phyloP scores from a whole-genome alignment of 225 moss, liverwort and hornwort genomes.

The Polytrichum formosum region DNA sequence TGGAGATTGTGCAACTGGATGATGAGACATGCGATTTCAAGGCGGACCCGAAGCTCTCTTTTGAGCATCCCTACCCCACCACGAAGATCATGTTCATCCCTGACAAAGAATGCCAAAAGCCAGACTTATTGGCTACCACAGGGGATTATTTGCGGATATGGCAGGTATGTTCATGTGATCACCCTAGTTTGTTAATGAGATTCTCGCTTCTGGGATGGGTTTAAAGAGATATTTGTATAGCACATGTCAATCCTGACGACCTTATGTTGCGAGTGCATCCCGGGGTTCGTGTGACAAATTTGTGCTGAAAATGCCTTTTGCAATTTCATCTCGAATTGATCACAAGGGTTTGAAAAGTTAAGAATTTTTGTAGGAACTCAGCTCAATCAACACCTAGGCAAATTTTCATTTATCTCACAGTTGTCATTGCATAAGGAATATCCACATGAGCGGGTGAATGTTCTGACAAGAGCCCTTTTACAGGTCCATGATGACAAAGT shows the following conservation, averaged over 20 bases:
- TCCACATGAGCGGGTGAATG: slow-evolving; percentile 1
- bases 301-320: too few relatives aligned
- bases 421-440: too few relatives aligned
- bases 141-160: slow-evolving; percentile 84
- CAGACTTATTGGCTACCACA: slow-evolving; percentile 79
- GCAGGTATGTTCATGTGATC: slow-evolving; percentile 34
- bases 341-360: too few relatives aligned
- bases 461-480: slow-evolving; percentile 15
- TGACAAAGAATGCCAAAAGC: slow-evolving; percentile 83
- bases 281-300: neutral
- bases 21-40: slow-evolving; percentile 85
- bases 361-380: too few relatives aligned
- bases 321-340: too few relatives aligned
- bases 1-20: slow-evolving; percentile 87
- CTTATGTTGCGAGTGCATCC: neutral
- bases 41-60: slow-evolving; percentile 81
- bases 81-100: slow-evolving; percentile 96
- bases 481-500: slow-evolving; percentile 77
- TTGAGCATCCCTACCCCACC: slow-evolving; percentile 82
- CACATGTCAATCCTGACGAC: neutral
- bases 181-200: too few relatives aligned
- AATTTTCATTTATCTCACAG: too few relatives aligned
- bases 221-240: too few relatives aligned
- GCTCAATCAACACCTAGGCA: too few relatives aligned
- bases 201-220: too few relatives aligned